These are phyloP conservation scores for Ogataea populi-albae DNA, from an alignment of 805 yeast species.

Conservation along the genomic window DNA sequence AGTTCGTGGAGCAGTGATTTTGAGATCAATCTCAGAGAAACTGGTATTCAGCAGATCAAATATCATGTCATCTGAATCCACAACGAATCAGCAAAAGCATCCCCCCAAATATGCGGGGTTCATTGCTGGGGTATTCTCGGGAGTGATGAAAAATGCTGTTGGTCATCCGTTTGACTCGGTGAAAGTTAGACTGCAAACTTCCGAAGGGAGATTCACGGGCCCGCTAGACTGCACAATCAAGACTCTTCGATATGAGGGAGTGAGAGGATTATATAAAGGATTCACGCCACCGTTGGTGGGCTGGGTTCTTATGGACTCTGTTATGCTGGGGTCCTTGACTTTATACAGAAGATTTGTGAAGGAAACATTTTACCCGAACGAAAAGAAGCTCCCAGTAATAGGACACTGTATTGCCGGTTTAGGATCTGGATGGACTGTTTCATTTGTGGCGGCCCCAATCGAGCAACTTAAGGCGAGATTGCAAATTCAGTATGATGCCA, in stretches of 20 bases:
- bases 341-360: constrained; percentile 68
- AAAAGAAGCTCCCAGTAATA: constrained; percentile 60
- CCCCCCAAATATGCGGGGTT: constrained; percentile 69
- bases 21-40: too few relatives aligned
- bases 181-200: constrained; percentile 80
- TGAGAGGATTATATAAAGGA: constrained; percentile 80
- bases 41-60: too few relatives aligned
- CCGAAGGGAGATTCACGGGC: constrained; percentile 70
- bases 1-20: too few relatives aligned
- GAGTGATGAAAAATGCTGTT: constrained; percentile 81
- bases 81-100: constrained; percentile 23
- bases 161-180: constrained; percentile 94
- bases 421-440: constrained; percentile 91
- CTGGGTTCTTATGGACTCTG: constrained; percentile 92
- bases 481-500: constrained; percentile 86
- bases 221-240: constrained; percentile 77
- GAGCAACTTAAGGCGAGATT: constrained; percentile 86
- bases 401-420: constrained; percentile 74
- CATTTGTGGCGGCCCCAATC: constrained; percentile 94
- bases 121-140: constrained; percentile 85
- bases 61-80: too few relatives aligned
- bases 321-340: constrained; percentile 84
- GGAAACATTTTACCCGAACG: constrained; percentile 59
- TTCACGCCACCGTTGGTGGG: constrained; percentile 92
- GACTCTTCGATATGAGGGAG: constrained; percentile 72